Evolutionary conservation across 139 green algal genomes (phyloP).

Genomic region (Chlorokybus atmophyticus): DNA sequence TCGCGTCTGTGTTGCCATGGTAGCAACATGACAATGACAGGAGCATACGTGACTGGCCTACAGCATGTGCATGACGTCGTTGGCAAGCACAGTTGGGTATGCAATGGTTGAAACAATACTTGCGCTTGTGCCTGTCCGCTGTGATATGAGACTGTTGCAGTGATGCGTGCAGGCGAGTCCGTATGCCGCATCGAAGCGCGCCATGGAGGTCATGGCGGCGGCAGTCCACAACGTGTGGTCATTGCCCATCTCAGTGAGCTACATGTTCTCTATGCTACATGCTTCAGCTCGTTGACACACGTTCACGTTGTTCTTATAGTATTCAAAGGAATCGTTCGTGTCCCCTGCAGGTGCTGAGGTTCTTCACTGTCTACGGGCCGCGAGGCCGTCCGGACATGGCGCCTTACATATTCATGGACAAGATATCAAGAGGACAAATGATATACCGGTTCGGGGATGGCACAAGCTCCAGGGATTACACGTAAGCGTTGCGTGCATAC

Average conservation of each 20-base stretch:
- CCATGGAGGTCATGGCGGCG: slow-evolving; percentile 6
- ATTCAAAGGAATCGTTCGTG: too few species aligned
- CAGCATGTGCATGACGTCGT: too few species aligned
- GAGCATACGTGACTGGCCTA: too few species aligned
- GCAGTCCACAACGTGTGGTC: neutral
- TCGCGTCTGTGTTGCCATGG: too few species aligned
- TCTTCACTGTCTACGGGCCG: slow-evolving; percentile 23
- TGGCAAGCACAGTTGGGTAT: too few species aligned
- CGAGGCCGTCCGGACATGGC: slow-evolving; percentile 11
- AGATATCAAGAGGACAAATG: slow-evolving; percentile 2
- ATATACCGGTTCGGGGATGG: slow-evolving; percentile 7
- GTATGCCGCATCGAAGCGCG: slow-evolving; percentile 5
- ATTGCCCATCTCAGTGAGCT: neutral
- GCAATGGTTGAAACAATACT: too few species aligned
- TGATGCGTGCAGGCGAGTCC: neutral
- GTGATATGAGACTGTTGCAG: too few species aligned
- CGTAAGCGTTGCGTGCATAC: neutral
- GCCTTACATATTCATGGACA: slow-evolving; percentile 3
- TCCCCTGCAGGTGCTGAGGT: neutral
- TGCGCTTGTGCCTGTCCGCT: too few species aligned
- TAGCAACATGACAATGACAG: too few species aligned
- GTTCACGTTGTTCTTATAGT: too few species aligned
- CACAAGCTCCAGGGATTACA: neutral
- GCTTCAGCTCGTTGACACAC: too few species aligned
- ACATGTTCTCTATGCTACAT: neutral